Evolutionary conservation across 2,329 filamentous ascomycete species (phyloP).

Genomic region (Fusarium sp.): DNA sequence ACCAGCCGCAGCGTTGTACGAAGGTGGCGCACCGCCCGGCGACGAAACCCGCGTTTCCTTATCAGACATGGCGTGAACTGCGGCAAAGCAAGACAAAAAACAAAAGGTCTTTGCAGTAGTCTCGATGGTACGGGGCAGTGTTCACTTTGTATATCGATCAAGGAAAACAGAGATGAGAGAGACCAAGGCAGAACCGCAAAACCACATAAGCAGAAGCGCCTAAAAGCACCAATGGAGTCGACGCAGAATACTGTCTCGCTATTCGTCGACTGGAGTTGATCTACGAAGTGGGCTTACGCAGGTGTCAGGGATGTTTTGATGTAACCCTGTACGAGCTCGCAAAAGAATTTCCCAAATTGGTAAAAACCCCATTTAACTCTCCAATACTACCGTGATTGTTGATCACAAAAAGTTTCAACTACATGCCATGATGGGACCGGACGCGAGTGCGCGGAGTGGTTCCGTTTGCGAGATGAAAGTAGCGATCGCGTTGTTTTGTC

Average conservation of each 20-base stretch:
- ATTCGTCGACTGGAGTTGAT: not conserved
- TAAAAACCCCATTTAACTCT: not conserved
- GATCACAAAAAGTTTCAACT: not conserved
- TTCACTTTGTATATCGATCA: not conserved
- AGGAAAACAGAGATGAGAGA: not conserved
- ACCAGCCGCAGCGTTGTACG: not conserved
- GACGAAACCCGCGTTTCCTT: not conserved
- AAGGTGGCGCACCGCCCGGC: not conserved
- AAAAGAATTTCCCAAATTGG: not conserved
- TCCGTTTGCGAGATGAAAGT: not conserved
- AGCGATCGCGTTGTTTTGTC: not conserved
- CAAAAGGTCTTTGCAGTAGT: not conserved
- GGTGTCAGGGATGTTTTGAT: not conserved
- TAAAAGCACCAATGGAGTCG: not conserved
- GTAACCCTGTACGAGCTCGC: not conserved
- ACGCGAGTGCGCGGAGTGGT: not conserved
- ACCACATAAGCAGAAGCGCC: not conserved
- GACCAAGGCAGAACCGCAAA: not conserved
- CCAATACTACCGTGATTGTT: not conserved
- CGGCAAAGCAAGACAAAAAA: not conserved
- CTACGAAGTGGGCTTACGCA: not conserved
- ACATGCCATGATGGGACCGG: not conserved
- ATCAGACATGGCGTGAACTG: not conserved
- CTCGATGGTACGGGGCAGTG: not conserved
- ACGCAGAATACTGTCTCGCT: not conserved